phyloP scores from a whole-genome alignment of 2,329 filamentous ascomycete genomes.

The Colletotrichum horii region DNA sequence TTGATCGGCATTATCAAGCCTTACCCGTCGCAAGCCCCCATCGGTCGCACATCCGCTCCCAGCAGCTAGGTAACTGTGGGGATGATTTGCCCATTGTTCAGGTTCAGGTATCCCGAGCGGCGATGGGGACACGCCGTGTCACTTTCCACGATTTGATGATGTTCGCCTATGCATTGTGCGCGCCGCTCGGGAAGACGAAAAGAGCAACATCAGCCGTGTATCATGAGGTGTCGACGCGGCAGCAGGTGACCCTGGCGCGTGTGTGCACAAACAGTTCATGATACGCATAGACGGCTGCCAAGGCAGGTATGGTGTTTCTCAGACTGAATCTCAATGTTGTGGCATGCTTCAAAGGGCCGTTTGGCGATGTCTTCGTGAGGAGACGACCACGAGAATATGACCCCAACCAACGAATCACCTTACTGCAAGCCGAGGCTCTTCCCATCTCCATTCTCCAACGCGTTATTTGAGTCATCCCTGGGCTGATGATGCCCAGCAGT shows the following conservation, averaged over 20 bases:
- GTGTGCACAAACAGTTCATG: neutral
- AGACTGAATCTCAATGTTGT: neutral
- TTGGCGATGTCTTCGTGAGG: neutral
- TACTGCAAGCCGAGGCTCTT: neutral
- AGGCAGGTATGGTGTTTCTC: neutral
- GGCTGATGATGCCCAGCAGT: neutral
- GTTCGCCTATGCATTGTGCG: neutral
- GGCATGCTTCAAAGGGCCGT: neutral
- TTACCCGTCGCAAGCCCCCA: neutral
- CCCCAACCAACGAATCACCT: neutral
- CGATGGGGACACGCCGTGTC: neutral
- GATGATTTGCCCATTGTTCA: neutral
- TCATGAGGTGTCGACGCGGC: neutral
- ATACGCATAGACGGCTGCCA: neutral
- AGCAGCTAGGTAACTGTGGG: neutral
- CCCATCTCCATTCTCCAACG: neutral
- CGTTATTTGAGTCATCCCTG: neutral
- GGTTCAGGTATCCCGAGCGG: neutral
- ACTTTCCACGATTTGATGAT: neutral
- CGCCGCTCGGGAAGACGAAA: neutral
- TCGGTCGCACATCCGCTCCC: neutral
- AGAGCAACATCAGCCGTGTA: neutral
- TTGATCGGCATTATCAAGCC: neutral
- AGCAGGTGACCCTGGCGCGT: neutral
- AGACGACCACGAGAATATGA: neutral